phyloP scores from a whole-genome alignment of 139 green algal species.

The Coelastrella sp. region DNA sequence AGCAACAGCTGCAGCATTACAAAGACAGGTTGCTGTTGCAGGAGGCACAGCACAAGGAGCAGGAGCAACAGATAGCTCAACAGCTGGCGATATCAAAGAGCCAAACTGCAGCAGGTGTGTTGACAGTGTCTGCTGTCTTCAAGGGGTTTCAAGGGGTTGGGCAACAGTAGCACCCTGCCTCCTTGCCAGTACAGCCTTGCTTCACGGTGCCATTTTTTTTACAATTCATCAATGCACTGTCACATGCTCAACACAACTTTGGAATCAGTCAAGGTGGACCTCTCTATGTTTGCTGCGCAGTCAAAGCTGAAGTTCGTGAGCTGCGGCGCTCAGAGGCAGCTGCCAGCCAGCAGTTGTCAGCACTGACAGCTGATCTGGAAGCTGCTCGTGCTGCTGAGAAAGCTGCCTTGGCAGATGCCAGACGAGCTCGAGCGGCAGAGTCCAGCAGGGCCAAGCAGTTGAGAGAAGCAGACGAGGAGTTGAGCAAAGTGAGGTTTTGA shows the following conservation, averaged over 20 bases:
- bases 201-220: no score
- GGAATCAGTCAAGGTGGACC: no score
- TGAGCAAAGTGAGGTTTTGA: not conserved
- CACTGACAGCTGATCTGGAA: conserved; percentile 16
- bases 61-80: not conserved
- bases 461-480: conserved; percentile 20
- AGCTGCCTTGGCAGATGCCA: conserved; percentile 8
- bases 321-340: conserved; percentile 10
- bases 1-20: conserved; percentile 13
- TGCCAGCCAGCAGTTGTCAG: conserved; percentile 23
- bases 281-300: no score
- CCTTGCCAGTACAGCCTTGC: no score
- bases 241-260: no score
- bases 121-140: no score
- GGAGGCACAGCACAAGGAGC: conserved; percentile 16
- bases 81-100: conserved; percentile 13
- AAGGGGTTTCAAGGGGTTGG: not conserved
- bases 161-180: no score
- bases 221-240: not conserved
- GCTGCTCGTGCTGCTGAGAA: not conserved
- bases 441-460: not conserved
- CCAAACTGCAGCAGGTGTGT: conserved; percentile 19
- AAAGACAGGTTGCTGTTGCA: not conserved
- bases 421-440: conserved; percentile 1
- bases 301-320: conserved; percentile 11